These are phyloP conservation scores for Chaetomium tenue DNA, from an alignment of 495 filamentous ascomycete species.

Conservation along the genomic window DNA sequence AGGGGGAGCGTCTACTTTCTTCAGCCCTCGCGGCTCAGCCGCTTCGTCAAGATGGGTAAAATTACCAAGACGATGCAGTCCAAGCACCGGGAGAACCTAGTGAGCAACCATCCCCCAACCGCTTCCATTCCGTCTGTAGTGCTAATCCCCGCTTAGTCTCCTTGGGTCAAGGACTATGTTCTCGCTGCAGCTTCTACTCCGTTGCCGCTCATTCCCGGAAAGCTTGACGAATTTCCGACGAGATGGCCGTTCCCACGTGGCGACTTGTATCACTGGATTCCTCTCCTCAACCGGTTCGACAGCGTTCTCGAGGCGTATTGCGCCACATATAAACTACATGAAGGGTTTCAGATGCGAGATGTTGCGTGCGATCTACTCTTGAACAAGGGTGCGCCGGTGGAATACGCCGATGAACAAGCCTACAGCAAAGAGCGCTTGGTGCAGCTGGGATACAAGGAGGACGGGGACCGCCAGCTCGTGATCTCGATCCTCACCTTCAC, in stretches of 20 bases:
- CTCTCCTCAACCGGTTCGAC: conserved; percentile 91
- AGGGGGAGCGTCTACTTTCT: conserved; percentile 46
- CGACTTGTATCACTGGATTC: conserved; percentile 98
- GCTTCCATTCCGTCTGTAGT: background rate
- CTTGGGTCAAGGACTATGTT: conserved; percentile 79
- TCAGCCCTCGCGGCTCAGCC: conserved; percentile 52
- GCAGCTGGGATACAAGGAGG: conserved; percentile 59
- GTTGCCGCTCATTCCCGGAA: conserved; percentile 69
- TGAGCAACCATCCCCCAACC: conserved; percentile 50
- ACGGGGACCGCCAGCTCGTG: conserved; percentile 77
- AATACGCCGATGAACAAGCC: conserved; percentile 39
- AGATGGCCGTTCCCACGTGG: conserved; percentile 96
- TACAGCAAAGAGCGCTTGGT: conserved; percentile 51
- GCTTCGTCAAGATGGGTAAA: conserved; percentile 76
- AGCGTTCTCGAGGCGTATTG: conserved; percentile 77
- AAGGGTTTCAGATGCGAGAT: conserved; percentile 74
- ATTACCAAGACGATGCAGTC: conserved; percentile 92
- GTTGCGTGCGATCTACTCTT: conserved; percentile 65
- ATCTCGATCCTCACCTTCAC: conserved; percentile 82
- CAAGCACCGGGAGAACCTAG: conserved; percentile 91
- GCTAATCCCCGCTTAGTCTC: conserved; percentile 58
- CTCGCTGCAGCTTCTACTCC: conserved; percentile 63
- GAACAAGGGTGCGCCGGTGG: conserved; percentile 45
- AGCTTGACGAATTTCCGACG: conserved; percentile 75
- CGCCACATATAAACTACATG: conserved; percentile 74